Base-by-base conservation (phyloP, 306 rosid genomes). In the Gastrolobium bilobum region DNA sequence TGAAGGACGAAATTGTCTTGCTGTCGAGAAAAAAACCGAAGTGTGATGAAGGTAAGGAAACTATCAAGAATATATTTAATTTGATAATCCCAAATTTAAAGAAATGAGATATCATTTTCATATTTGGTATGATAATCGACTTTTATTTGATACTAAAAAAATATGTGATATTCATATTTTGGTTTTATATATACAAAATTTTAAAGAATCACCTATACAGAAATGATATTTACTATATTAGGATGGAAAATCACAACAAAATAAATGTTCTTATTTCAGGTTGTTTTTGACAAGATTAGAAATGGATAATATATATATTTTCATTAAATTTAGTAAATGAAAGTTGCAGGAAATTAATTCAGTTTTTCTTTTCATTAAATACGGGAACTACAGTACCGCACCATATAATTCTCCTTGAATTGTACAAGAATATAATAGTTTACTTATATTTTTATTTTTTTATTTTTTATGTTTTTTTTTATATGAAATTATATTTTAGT, bases 1-100 rank as follows among this genome's bases (percentile, higher is more conserved):
- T 43, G 2, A 52, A 51, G 57, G 10, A 74, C 78, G 84, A 84
- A 74, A 52, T 60, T 29, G 57, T 79, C 64, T 52, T 34, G 71
- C 50, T 68, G 51, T 75, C 6, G 33, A 74, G 81, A 61, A 75
- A 74, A 84, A 79, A 60, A 29, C 30, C 52, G 11, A 61, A 37
- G 34, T 61, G 78, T 79, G 69, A 74, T 59, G 40, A 26, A 13
- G 1, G 33, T 34, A 78, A 68, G 10, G 35, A 38, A 33, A 29
- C 61, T 69, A 68, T 50, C 67, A 68, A 48, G 3, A 31, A 67
- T 15, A 64, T 40, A 39, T 9, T 1, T 26, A 2, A 56, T 2
- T 4, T 43, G 1, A 40, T 20, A 2, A 2, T 8, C 9, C 14
- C 52, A 40, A 65, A 20, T 10, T 15, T 3, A 20, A 64, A 8